Percentiles rank a stretch among this genome's conserved stretches.
These are phyloP conservation scores for Hyphopichia pseudoburtonii DNA, from an alignment of 1,139 yeast species.

Conservation along the genomic window DNA sequence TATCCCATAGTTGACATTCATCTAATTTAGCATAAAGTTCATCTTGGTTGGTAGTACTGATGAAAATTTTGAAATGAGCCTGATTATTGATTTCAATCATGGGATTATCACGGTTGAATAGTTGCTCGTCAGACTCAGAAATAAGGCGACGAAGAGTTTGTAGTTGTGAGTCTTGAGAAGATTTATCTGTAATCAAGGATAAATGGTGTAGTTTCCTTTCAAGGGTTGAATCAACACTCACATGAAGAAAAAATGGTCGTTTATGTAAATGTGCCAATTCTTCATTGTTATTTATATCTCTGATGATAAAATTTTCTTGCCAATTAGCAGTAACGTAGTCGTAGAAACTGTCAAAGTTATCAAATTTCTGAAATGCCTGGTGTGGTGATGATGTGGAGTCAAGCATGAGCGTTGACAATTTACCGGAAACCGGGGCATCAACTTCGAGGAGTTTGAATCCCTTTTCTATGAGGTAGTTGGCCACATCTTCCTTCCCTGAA, in stretches of 20 bases:
- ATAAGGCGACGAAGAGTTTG: too few relatives aligned
- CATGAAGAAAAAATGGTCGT: conserved; percentile 83
- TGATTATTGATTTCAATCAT: conserved; percentile 53
- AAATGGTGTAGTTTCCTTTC: conserved; percentile 51
- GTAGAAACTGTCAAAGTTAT: conserved; percentile 45
- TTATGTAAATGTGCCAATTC: conserved; percentile 40
- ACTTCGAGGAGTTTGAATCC: conserved; percentile 48
- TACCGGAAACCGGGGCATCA: neutral
- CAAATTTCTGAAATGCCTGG: conserved; percentile 18
- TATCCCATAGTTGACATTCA: conserved; percentile 39
- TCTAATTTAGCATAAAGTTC: conserved; percentile 53
- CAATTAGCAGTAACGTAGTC: conserved; percentile 71
- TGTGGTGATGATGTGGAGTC: neutral
- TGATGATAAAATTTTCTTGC: conserved; percentile 46
- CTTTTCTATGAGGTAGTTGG: conserved; percentile 53
- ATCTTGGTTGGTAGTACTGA: conserved; percentile 50
- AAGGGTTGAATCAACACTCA: conserved; percentile 69
- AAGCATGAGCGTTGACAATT: neutral
- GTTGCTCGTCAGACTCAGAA: too few relatives aligned
- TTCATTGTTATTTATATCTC: neutral
- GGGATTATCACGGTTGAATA: conserved; percentile 31
- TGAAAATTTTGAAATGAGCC: conserved; percentile 63
- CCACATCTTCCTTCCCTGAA: conserved; percentile 70
- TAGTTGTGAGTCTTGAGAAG: too few relatives aligned
- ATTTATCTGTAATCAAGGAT: conserved; percentile 21